phyloP scores from a whole-genome alignment of 192 early-diverging fungal species.

The Coemansia sp. region DNA sequence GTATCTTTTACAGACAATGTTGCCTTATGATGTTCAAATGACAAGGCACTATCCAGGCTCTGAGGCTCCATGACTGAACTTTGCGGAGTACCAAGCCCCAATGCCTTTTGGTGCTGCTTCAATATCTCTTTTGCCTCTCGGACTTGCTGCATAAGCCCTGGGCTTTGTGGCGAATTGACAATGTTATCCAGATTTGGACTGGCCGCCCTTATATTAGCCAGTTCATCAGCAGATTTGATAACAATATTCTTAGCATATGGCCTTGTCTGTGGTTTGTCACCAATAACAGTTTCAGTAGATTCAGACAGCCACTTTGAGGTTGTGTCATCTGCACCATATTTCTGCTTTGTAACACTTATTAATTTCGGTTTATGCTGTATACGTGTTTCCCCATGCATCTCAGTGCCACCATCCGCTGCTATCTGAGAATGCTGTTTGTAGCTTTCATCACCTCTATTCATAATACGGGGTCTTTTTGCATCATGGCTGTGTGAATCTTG shows the following conservation, averaged over 20 bases:
- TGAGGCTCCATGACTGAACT: background rate
- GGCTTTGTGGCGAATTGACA: background rate
- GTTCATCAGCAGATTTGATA: background rate
- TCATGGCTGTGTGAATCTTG: background rate
- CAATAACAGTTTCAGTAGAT: background rate
- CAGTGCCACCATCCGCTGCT: background rate
- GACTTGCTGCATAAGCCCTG: constrained; percentile 17
- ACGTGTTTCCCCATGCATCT: background rate
- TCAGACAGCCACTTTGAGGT: background rate
- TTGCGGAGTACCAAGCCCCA: constrained; percentile 11
- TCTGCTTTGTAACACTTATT: background rate
- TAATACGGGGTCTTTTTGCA: background rate
- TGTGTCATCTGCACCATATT: background rate
- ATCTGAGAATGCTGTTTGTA: background rate
- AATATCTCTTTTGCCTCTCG: constrained; percentile 30
- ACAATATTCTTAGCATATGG: background rate
- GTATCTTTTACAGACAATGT: background rate
- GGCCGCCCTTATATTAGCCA: background rate
- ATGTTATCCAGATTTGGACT: background rate
- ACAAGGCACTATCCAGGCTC: background rate
- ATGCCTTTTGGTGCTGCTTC: constrained; percentile 24
- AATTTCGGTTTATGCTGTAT: background rate
- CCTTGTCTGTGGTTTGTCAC: background rate
- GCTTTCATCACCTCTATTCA: background rate
- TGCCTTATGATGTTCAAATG: background rate